Percentiles rank a stretch among this genome's conserved stretches.
Conservation (phyloP, 306 rosid genomes). For the Citrullus amarus region DNA sequence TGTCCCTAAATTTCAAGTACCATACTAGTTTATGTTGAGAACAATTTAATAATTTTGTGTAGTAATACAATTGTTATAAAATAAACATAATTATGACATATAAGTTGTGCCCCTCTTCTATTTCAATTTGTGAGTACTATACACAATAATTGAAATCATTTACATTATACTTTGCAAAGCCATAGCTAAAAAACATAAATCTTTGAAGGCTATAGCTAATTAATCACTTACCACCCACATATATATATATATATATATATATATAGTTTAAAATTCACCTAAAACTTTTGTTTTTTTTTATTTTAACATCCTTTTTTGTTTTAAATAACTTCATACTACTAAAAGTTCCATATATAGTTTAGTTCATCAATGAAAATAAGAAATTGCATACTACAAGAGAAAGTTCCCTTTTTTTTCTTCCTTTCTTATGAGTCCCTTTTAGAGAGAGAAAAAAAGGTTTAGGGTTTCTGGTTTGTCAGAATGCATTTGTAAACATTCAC, state of each 20-base stretch:
- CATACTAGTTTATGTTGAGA: background rate
- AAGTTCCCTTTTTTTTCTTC: background rate
- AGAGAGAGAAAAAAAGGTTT: conserved; percentile 5
- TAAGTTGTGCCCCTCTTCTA: background rate
- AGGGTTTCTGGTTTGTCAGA: conserved; percentile 26
- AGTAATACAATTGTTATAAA: background rate
- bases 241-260: background rate
- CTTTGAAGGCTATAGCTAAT: background rate
- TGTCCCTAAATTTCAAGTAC: background rate
- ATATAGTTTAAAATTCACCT: background rate
- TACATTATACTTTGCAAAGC: too few species aligned
- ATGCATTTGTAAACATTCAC: conserved; percentile 20
- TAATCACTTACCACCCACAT: background rate
- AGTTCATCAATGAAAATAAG: background rate
- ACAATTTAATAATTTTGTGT: background rate
- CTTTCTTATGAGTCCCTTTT: conserved; percentile 20
- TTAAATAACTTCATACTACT: background rate
- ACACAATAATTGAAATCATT: too few species aligned
- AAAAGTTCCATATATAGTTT: background rate
- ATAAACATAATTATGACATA: background rate
- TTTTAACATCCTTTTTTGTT: background rate
- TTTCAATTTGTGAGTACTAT: too few species aligned
- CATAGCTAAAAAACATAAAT: too few species aligned
- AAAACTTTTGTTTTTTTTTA: too few species aligned
- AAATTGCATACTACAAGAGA: background rate